phyloP scores from a whole-genome alignment of 2,329 filamentous ascomycete genomes.

The Colletotrichum aenigma region DNA sequence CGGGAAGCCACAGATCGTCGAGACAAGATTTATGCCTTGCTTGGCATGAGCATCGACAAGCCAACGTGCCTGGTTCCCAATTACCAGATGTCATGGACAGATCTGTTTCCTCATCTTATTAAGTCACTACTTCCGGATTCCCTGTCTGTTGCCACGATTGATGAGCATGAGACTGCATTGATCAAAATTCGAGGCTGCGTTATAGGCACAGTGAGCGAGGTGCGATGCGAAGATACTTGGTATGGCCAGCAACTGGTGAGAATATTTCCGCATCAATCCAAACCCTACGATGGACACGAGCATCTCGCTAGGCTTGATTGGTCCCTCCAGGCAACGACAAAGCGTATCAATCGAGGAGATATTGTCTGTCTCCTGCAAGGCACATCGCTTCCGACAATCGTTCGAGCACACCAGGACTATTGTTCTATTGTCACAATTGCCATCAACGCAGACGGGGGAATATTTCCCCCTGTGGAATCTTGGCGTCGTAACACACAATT shows the following conservation, averaged over 20 bases:
- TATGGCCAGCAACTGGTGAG: rapidly evolving
- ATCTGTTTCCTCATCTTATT: rapidly evolving
- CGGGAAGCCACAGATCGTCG: not conserved
- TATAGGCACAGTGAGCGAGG: rapidly evolving
- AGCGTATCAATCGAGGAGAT: rapidly evolving
- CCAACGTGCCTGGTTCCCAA: not conserved
- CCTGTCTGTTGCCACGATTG: rapidly evolving
- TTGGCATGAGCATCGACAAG: not conserved
- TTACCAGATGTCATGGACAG: not conserved
- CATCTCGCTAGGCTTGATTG: not conserved
- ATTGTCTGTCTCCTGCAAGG: not conserved
- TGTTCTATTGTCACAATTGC: not conserved
- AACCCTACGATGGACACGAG: not conserved
- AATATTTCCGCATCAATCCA: rapidly evolving
- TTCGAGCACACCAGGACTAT: not conserved
- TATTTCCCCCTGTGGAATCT: rapidly evolving
- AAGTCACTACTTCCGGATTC: rapidly evolving
- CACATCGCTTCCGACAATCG: not conserved
- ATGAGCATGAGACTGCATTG: not conserved
- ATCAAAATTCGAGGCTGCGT: not conserved
- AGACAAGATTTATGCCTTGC: not conserved
- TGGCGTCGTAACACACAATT: rapidly evolving
- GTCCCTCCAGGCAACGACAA: not conserved
- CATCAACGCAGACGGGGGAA: rapidly evolving
- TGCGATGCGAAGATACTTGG: rapidly evolving